These are phyloP conservation scores for Sclerotinia subarctica DNA, from an alignment of 2,329 filamentous ascomycete species.

Conservation along the genomic window DNA sequence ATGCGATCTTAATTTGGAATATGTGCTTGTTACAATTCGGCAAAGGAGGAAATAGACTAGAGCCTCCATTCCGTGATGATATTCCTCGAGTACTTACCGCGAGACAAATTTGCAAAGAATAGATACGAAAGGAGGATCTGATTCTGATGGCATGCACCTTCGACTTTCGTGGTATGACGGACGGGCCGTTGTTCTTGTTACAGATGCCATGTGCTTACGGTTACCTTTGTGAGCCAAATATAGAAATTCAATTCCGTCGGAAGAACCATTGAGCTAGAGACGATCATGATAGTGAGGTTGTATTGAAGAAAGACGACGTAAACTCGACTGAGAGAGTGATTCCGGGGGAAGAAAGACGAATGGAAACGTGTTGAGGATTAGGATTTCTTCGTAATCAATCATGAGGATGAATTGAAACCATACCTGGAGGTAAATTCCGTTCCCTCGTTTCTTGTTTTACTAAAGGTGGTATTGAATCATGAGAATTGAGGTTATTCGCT, in stretches of 20 bases:
- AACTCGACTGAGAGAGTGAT: not conserved
- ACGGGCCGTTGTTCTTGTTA: not conserved
- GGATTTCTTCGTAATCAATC: not conserved
- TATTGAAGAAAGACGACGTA: not conserved
- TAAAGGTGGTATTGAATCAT: not conserved
- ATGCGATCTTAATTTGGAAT: slow-evolving; percentile 1
- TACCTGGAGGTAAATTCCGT: not conserved
- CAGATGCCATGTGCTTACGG: not conserved
- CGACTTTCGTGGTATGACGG: not conserved
- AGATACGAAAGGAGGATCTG: slow-evolving; percentile 1
- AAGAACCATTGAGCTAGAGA: not conserved
- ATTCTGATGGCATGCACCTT: slow-evolving; percentile 4
- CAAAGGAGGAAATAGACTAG: not conserved
- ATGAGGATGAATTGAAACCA: not conserved
- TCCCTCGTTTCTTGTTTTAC: not conserved
- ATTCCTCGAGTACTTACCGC: not conserved
- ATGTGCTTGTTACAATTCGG: not conserved
- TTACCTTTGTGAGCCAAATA: not conserved
- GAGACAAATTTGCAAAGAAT: not conserved
- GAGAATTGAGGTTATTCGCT: not conserved
- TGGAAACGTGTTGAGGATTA: not conserved
- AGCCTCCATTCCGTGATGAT: not conserved
- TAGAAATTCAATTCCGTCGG: not conserved
- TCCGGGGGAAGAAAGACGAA: not conserved
- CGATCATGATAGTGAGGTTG: not conserved